Percentiles rank a stretch among this genome's conserved stretches.
These are phyloP conservation scores for Rubus idaeus DNA, from an alignment of 306 rosid species.

Conservation along the genomic window DNA sequence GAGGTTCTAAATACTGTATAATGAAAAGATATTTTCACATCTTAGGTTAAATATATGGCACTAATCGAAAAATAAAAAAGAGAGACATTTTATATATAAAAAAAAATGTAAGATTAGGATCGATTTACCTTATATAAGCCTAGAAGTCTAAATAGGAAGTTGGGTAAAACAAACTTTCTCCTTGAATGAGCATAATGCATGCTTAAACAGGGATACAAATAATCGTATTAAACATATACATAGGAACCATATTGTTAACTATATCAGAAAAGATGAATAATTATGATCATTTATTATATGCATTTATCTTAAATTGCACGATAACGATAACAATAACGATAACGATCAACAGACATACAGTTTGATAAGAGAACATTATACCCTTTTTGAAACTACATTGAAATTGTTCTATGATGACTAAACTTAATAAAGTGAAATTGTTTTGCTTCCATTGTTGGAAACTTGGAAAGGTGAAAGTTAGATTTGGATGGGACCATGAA, in stretches of 20 bases:
- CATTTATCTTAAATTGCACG: rapidly evolving
- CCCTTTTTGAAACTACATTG: neutral
- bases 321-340: neutral
- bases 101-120: too few species aligned
- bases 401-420: neutral
- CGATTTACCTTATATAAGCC: too few species aligned
- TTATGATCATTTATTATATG: neutral
- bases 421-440: neutral
- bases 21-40: neutral
- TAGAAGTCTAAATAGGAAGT: too few species aligned
- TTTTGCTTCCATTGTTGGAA: neutral
- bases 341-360: too few species aligned
- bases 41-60: neutral
- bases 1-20: neutral
- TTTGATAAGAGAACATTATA: neutral
- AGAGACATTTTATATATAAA: too few species aligned
- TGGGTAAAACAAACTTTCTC: too few species aligned
- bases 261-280: neutral
- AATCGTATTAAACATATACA: too few species aligned
- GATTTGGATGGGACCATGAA: conserved; percentile 6
- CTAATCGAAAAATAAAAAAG: too few species aligned
- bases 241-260: too few species aligned
- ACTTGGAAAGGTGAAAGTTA: neutral
- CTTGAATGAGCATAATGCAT: too few species aligned
- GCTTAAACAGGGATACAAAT: too few species aligned